Conservation (phyloP, 2,329 filamentous ascomycete species). For the Scedosporium apiospermum region DNA sequence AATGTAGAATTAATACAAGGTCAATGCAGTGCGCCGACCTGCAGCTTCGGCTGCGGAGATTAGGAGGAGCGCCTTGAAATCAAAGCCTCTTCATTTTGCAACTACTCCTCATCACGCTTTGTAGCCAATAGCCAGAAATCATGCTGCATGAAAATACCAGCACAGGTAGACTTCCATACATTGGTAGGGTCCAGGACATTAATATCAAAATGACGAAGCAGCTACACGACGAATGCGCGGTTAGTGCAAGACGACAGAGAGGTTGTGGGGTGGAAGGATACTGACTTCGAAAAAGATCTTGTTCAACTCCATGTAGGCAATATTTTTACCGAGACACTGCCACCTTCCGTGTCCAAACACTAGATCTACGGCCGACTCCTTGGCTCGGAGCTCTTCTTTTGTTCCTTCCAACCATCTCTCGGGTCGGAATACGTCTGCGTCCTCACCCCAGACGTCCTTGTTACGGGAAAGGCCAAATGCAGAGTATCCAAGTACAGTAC, state of each 20-base stretch:
- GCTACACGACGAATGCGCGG: not conserved
- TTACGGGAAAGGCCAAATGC: slow-evolving; percentile 24
- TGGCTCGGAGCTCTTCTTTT: slow-evolving; percentile 19
- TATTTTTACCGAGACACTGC: slow-evolving; percentile 26
- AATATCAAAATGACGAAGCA: slow-evolving; percentile 4
- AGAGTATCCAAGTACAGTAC: slow-evolving; percentile 22
- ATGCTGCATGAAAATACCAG: slow-evolving; percentile 3
- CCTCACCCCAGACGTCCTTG: slow-evolving; percentile 23
- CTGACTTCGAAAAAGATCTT: slow-evolving; percentile 30
- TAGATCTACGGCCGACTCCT: slow-evolving; percentile 27
- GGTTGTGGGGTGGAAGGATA: not conserved
- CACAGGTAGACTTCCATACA: slow-evolving; percentile 1
- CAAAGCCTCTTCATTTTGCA: too few relatives aligned
- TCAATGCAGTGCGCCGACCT: too few relatives aligned
- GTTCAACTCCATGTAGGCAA: slow-evolving; percentile 29
- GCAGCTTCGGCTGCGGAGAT: too few relatives aligned
- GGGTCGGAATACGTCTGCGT: slow-evolving; percentile 23
- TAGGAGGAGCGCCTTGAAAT: too few relatives aligned
- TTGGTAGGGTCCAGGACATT: not conserved
- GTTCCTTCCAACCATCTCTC: slow-evolving; percentile 27
- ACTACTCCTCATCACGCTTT: not conserved
- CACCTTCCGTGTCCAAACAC: slow-evolving; percentile 29
- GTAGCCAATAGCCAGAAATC: slow-evolving; percentile 3
- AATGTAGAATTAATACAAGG: too few relatives aligned
- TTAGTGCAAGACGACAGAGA: not conserved